Evolutionary conservation across 257 asterid species (phyloP).

Genomic region (Gentiana straminea): DNA sequence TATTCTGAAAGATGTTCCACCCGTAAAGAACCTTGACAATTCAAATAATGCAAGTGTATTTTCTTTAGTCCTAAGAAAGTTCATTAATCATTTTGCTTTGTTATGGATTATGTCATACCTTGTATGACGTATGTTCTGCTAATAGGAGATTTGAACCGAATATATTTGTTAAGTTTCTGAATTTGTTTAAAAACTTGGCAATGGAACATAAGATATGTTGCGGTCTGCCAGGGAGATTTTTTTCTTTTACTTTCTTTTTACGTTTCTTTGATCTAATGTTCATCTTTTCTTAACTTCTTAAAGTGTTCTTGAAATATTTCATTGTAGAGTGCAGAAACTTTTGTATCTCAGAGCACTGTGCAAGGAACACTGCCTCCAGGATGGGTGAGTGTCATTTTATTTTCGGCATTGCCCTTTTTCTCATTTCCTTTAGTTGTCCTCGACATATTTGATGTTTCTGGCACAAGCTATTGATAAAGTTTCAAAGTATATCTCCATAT

Average conservation of each 20-base stretch:
- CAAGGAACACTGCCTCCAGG: constrained; percentile 60
- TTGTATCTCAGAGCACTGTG: constrained; percentile 27
- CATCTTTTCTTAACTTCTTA: background rate
- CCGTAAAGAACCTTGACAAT: constrained; percentile 16
- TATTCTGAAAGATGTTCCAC: constrained; percentile 51
- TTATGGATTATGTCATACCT: too few species aligned
- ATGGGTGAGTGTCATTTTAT: constrained; percentile 63
- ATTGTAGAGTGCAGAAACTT: constrained; percentile 46
- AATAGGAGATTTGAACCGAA: too few species aligned
- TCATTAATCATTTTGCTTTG: constrained; percentile 1
- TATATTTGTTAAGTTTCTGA: too few species aligned
- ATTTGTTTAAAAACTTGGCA: too few species aligned
- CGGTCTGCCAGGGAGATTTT: background rate
- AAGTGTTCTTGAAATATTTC: constrained; percentile 12
- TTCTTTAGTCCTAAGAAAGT: constrained; percentile 5
- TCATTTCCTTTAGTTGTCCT: background rate
- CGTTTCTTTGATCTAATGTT: background rate
- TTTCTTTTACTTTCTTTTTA: background rate
- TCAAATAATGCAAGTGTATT: constrained; percentile 37
- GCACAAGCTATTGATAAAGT: too few species aligned
- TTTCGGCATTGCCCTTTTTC: background rate
- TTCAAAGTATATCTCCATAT: too few species aligned
- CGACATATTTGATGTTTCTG: too few species aligned
- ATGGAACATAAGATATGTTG: too few species aligned
- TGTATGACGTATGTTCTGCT: too few species aligned